Percentiles rank a stretch among this genome's conserved stretches.
These are phyloP conservation scores for Kregervanrija pseudodelftensis DNA, from an alignment of 805 yeast species.

Conservation along the genomic window DNA sequence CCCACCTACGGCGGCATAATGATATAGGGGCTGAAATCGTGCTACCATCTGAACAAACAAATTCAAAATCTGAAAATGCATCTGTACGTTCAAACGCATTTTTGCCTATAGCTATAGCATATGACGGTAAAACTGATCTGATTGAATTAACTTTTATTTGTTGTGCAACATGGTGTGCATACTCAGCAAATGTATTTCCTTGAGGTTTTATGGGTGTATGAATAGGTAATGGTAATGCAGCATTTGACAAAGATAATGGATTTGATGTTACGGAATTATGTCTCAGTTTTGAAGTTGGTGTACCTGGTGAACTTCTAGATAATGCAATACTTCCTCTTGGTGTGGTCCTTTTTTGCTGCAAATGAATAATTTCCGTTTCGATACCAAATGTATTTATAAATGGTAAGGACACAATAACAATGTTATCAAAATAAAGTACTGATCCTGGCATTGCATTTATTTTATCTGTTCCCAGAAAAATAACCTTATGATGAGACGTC, in stretches of 20 bases:
- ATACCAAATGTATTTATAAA: slow-evolving; percentile 38
- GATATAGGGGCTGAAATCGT: slow-evolving; percentile 55
- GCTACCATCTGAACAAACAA: slow-evolving; percentile 64
- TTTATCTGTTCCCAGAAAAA: slow-evolving; percentile 49
- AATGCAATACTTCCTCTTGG: not conserved
- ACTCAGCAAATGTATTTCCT: slow-evolving; percentile 45
- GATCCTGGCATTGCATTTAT: slow-evolving; percentile 39
- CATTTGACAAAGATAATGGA: slow-evolving; percentile 1
- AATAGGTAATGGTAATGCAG: not conserved
- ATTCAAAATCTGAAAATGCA: slow-evolving; percentile 62
- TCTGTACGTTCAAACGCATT: slow-evolving; percentile 64
- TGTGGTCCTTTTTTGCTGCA: not conserved
- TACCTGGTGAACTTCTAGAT: not conserved
- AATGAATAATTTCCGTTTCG: slow-evolving; percentile 6
- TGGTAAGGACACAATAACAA: slow-evolving; percentile 45
- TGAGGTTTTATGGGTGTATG: not conserved
- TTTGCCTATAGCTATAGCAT: slow-evolving; percentile 72
- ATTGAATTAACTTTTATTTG: slow-evolving; percentile 58
- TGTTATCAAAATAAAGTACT: slow-evolving; percentile 39
- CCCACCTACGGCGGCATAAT: slow-evolving; percentile 71
- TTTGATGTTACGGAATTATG: not conserved
- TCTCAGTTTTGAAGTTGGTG: not conserved
- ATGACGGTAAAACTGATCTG: slow-evolving; percentile 65
- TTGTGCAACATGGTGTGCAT: slow-evolving; percentile 72
- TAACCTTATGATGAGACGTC: slow-evolving; percentile 70